Evolutionary conservation across 176 grass and related monocot genomes (phyloP), one percentile per base, ranked within the genome.

Genomic region (Phoenix dactylifera): DNA sequence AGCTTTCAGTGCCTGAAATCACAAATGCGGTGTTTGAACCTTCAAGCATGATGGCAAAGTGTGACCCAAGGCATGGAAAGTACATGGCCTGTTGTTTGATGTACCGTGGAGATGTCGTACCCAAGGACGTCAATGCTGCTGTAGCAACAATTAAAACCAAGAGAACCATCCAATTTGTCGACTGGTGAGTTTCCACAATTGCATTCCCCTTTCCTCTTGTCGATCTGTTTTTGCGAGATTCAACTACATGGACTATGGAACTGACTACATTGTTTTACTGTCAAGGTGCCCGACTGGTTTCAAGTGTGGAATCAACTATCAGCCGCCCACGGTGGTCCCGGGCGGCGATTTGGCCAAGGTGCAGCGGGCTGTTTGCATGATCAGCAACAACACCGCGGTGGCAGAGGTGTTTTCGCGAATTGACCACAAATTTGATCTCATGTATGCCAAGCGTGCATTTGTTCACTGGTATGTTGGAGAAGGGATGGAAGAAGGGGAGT

Each of bases 21-120:
- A 95, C 91, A 30, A 95, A 90, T 74, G 83, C 91, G 54, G 91
- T 95, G n/a, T 95, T 95, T 67, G 91, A 95, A 71, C 91, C 91
- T 24, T 87, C 91, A 58, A 90, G 83, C 83, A 95, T 95, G 91
- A 95, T 95, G 91, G 91, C 91, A 25, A 95, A 95, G 69, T 95
- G 91, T 65, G 91, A 95, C 80, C 91, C 91, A 24, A 89, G 91
- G 69, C 91, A 95, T 0, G 91, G 91, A 16, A 95, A 95, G 67
- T 95, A 95, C 53, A 95, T 95, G 86, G 91, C 91, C 44, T 95
- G 91, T 70, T 95, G 91, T 66, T 72, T 95, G 68, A 95, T 95
- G 91, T 95, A 95, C 68, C 86, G 91, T 57, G 91, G 91, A 17
- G 91, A 95, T 79, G 91, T 95, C 60, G 91, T 95, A 10, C 91